Evolutionary conservation across 2,329 filamentous ascomycete genomes (phyloP).

Genomic region (Corniculantispora saksenae): DNA sequence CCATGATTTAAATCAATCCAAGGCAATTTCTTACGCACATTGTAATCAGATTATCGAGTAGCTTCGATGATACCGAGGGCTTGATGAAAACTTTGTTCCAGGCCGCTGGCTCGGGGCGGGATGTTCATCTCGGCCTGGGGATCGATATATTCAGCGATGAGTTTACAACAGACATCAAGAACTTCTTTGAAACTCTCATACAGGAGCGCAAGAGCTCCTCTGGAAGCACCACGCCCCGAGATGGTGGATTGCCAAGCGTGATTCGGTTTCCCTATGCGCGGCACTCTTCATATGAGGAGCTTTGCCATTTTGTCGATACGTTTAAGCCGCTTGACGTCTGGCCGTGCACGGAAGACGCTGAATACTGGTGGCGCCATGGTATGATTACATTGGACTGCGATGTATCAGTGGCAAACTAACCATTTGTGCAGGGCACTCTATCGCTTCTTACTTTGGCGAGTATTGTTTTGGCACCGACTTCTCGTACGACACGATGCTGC

Average conservation of each 20-base stretch:
- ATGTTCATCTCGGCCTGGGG: constrained; percentile 36
- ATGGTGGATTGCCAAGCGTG: constrained; percentile 35
- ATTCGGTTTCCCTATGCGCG: constrained; percentile 81
- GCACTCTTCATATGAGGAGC: constrained; percentile 82
- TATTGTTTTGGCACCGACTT: constrained; percentile 64
- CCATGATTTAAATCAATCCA: background rate
- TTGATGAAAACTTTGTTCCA: constrained; percentile 26
- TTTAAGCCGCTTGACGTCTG: constrained; percentile 77
- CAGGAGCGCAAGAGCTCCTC: background rate
- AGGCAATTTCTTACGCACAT: background rate
- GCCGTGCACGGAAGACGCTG: constrained; percentile 73
- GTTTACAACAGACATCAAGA: constrained; percentile 29
- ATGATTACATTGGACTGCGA: constrained; percentile 7
- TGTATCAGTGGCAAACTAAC: background rate
- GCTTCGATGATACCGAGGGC: constrained; percentile 22
- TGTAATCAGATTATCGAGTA: background rate
- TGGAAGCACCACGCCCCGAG: background rate
- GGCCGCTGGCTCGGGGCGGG: constrained; percentile 30
- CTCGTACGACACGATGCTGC: constrained; percentile 65
- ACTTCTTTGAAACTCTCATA: constrained; percentile 25
- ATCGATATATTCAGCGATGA: constrained; percentile 30
- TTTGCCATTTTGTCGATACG: constrained; percentile 66
- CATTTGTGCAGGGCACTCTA: constrained; percentile 50
- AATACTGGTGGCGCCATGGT: constrained; percentile 60
- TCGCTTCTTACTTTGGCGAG: constrained; percentile 70